These are phyloP conservation scores for Rhizopus stolonifer DNA, from an alignment of 371 early-diverging fungal species.

Conservation along the genomic window DNA sequence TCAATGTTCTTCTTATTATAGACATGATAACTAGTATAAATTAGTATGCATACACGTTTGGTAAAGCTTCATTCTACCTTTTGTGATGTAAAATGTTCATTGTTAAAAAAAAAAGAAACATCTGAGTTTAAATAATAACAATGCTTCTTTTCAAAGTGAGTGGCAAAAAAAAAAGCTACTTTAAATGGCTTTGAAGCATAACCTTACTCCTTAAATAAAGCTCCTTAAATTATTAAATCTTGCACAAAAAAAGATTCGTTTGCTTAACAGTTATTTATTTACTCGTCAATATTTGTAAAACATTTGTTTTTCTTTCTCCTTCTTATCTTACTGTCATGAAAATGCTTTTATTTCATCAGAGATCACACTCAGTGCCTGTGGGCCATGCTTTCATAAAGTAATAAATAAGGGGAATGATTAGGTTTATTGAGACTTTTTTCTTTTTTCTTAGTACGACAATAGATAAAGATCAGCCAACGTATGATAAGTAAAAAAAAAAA, in stretches of 20 bases:
- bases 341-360: constrained; percentile 20
- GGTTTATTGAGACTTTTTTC: too few relatives aligned
- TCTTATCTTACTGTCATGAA: background rate
- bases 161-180: background rate
- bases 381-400: constrained; percentile 25
- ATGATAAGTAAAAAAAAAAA: background rate
- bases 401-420: too few relatives aligned
- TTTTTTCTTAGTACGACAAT: background rate
- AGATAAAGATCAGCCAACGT: background rate
- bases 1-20: constrained; percentile 74
- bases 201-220: background rate
- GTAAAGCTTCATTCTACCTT: constrained; percentile 39
- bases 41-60: too few relatives aligned
- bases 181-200: background rate
- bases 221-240: background rate
- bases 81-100: constrained; percentile 78
- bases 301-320: background rate
- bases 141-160: too few relatives aligned
- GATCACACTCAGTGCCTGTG: constrained; percentile 27
- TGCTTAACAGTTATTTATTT: constrained; percentile 12
- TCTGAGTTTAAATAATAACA: constrained; percentile 1
- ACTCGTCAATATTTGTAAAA: background rate
- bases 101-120: background rate
- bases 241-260: constrained; percentile 10
- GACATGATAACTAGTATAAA: constrained; percentile 80